Conservation (phyloP, 2,329 filamentous ascomycete species). For the Neonectria faginata region DNA sequence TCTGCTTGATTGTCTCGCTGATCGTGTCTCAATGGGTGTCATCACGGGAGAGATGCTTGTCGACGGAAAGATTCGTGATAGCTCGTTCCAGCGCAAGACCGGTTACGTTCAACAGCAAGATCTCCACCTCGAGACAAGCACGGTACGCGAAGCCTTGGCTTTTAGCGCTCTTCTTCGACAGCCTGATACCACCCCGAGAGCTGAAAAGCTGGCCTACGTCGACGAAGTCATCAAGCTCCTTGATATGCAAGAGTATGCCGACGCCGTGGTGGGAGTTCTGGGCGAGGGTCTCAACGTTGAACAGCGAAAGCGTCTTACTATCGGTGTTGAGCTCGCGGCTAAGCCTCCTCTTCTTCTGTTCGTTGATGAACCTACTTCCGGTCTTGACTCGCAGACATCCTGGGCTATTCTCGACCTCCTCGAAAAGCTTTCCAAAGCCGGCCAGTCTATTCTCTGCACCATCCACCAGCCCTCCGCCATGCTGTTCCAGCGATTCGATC, state of each 20-base stretch:
- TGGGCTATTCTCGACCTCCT: constrained; percentile 80
- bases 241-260: constrained; percentile 66
- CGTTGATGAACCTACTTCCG: constrained; percentile 65
- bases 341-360: constrained; percentile 63
- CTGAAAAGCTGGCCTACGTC: constrained; percentile 65
- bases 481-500: constrained; percentile 62
- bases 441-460: constrained; percentile 63
- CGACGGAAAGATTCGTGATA: constrained; percentile 73
- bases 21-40: constrained; percentile 78
- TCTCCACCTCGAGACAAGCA: constrained; percentile 56
- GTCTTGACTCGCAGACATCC: constrained; percentile 70
- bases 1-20: constrained; percentile 72
- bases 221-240: constrained; percentile 66
- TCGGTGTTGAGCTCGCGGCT: constrained; percentile 60
- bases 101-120: constrained; percentile 79
- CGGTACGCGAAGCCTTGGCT: constrained; percentile 57
- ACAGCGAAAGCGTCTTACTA: constrained; percentile 63
- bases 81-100: constrained; percentile 77
- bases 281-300: constrained; percentile 62
- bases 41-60: constrained; percentile 78
- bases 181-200: constrained; percentile 54
- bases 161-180: constrained; percentile 61
- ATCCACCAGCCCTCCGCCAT: constrained; percentile 62
- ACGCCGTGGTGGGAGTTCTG: constrained; percentile 61
- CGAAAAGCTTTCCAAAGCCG: constrained; percentile 68